phyloP scores from a whole-genome alignment of 805 yeast genomes.

The Suhomyces kilbournensis region DNA sequence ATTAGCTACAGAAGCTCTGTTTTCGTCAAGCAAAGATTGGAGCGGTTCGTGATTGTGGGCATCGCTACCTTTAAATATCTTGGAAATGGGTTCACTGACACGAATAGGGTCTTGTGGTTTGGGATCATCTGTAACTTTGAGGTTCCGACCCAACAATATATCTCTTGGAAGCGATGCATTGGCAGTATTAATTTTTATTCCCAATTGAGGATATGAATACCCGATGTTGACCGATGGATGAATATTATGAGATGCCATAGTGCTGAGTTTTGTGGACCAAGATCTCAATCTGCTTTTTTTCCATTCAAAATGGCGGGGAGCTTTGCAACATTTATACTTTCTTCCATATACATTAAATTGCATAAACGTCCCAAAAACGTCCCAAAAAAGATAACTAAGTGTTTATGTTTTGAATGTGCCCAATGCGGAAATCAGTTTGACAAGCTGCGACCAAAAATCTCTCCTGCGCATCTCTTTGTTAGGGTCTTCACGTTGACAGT shows the following conservation, averaged over 20 bases:
- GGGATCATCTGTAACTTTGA: slow-evolving; percentile 15
- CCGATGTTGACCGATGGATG: slow-evolving; percentile 19
- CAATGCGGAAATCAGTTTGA: not conserved
- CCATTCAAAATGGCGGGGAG: not conserved
- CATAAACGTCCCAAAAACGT: slow-evolving; percentile 1
- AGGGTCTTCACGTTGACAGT: not conserved
- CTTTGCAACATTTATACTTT: not conserved
- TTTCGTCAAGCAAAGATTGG: slow-evolving; percentile 18
- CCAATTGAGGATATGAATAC: slow-evolving; percentile 12
- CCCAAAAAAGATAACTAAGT: slow-evolving; percentile 1
- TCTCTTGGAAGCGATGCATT: slow-evolving; percentile 12
- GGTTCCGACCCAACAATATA: slow-evolving; percentile 14
- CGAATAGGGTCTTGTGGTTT: slow-evolving; percentile 8
- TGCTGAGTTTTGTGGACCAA: not conserved
- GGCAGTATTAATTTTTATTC: not conserved
- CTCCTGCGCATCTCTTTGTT: not conserved
- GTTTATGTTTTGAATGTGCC: slow-evolving; percentile 1
- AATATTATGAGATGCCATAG: not conserved
- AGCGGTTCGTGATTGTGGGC: slow-evolving; percentile 18
- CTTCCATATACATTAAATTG: not conserved
- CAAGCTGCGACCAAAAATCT: not conserved
- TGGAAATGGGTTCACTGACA: slow-evolving; percentile 13
- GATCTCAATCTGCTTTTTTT: not conserved
- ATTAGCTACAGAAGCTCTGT: slow-evolving; percentile 10
- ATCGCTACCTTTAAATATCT: slow-evolving; percentile 5